Percentiles rank a stretch among this genome's conserved stretches.
Evolutionary conservation across 2,329 filamentous ascomycete species (phyloP).

Genomic region (Colletotrichum musicola): DNA sequence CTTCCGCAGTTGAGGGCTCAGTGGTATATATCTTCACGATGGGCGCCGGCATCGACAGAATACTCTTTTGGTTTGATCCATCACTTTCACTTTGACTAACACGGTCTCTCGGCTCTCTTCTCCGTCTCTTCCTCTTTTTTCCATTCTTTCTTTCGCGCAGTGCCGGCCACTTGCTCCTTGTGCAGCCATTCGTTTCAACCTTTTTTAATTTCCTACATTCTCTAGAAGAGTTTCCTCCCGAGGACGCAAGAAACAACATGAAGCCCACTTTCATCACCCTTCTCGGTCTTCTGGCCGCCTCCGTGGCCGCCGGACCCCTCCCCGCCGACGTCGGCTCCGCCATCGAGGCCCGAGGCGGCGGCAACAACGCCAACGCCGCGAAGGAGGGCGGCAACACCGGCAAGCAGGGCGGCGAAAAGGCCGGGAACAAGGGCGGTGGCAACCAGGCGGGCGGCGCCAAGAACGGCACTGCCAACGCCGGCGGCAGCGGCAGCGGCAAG

Average conservation of each 20-base stretch:
- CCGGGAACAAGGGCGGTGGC: conserved; percentile 7
- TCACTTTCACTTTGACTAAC: conserved; percentile 8
- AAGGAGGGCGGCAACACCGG: neutral
- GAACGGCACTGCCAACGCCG: conserved; percentile 22
- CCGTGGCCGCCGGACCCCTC: conserved; percentile 31
- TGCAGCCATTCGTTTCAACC: conserved; percentile 26
- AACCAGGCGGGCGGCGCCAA: conserved; percentile 15
- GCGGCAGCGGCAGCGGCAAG: neutral
- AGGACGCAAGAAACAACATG: conserved; percentile 12
- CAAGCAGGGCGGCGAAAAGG: neutral
- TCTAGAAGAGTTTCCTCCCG: neutral
- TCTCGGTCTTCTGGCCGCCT: conserved; percentile 21
- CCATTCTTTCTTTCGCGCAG: conserved; percentile 27
- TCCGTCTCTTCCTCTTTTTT: neutral
- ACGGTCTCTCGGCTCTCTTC: conserved; percentile 10
- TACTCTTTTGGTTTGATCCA: neutral
- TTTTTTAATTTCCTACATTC: conserved; percentile 1
- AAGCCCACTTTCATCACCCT: conserved; percentile 29
- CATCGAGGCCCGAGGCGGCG: neutral
- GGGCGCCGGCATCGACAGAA: neutral
- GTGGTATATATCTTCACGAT: conserved; percentile 10
- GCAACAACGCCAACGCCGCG: neutral
- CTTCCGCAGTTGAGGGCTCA: neutral
- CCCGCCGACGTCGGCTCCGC: neutral
- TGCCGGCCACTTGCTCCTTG: conserved; percentile 36